Percentiles rank a stretch among this genome's conserved stretches.
Conservation (phyloP, 1,284 basidiomycete species). For the Pseudozyma pruni region DNA sequence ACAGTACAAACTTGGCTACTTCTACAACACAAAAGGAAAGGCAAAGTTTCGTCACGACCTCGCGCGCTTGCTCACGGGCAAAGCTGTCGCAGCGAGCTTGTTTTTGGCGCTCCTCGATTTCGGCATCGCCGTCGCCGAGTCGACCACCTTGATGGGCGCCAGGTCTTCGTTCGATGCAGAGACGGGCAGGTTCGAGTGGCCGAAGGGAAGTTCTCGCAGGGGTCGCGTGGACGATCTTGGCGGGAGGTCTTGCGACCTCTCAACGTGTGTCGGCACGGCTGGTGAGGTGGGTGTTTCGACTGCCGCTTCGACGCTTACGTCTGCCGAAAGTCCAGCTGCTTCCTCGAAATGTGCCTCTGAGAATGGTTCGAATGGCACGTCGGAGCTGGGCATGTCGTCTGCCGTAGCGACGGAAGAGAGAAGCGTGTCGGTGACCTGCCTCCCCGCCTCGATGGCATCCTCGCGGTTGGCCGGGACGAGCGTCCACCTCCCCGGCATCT, state of each 20-base stretch:
- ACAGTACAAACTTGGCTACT: not conserved
- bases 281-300: not conserved
- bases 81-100: conserved; percentile 26
- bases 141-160: conserved; percentile 8
- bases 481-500: conserved; percentile 37
- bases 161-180: conserved; percentile 15
- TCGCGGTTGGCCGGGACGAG: conserved; percentile 45
- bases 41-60: conserved; percentile 9
- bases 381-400: conserved; percentile 14
- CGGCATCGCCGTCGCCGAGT: conserved; percentile 1
- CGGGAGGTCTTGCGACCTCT: not conserved
- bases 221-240: conserved; percentile 7
- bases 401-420: conserved; percentile 1
- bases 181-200: conserved; percentile 30
- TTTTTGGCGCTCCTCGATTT: conserved; percentile 33
- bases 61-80: conserved; percentile 39
- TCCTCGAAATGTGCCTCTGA: conserved; percentile 3
- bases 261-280: not conserved
- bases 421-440: conserved; percentile 20
- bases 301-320: not conserved
- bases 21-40: not conserved
- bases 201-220: conserved; percentile 31
- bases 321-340: not conserved
- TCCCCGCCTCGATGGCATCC: conserved; percentile 46
- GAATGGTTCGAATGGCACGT: conserved; percentile 3